phyloP scores from a whole-genome alignment of 2,329 filamentous ascomycete genomes.

The Blumeria hordei region DNA sequence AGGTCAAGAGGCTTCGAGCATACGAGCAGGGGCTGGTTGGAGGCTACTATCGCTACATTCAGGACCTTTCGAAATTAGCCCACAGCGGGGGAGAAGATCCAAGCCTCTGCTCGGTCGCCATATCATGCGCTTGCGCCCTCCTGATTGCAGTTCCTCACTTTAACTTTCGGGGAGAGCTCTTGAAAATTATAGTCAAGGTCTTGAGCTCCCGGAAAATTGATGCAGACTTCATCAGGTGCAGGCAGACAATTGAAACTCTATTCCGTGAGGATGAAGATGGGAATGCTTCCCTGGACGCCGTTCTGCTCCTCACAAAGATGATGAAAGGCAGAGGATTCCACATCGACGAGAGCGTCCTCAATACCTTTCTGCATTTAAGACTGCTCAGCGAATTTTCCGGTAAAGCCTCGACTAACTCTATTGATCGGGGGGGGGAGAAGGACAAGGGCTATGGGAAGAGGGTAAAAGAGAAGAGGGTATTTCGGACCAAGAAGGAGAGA shows the following conservation, averaged over 20 bases:
- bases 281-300: constrained; percentile 63
- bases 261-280: constrained; percentile 82
- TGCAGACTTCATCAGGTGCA: constrained; percentile 52
- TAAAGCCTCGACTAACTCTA: constrained; percentile 55
- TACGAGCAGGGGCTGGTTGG: constrained; percentile 76
- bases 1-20: constrained; percentile 55
- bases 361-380: constrained; percentile 75
- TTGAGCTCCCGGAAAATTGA: constrained; percentile 51
- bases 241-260: constrained; percentile 53
- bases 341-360: constrained; percentile 65
- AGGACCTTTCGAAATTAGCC: constrained; percentile 47
- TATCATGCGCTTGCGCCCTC: constrained; percentile 65
- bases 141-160: constrained; percentile 75
- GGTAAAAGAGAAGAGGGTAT: constrained; percentile 53
- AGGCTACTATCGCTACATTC: constrained; percentile 68
- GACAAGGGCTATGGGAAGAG: constrained; percentile 26
- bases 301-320: constrained; percentile 73
- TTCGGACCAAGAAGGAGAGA: constrained; percentile 67
- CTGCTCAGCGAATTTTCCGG: constrained; percentile 68
- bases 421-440: constrained; percentile 31
- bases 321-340: constrained; percentile 71
- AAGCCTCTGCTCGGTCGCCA: constrained; percentile 46
- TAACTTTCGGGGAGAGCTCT: constrained; percentile 74
- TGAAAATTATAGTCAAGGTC: constrained; percentile 71
- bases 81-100: constrained; percentile 23